phyloP scores from a whole-genome alignment of 2,329 filamentous ascomycete species.

The Phyllachora maydis region DNA sequence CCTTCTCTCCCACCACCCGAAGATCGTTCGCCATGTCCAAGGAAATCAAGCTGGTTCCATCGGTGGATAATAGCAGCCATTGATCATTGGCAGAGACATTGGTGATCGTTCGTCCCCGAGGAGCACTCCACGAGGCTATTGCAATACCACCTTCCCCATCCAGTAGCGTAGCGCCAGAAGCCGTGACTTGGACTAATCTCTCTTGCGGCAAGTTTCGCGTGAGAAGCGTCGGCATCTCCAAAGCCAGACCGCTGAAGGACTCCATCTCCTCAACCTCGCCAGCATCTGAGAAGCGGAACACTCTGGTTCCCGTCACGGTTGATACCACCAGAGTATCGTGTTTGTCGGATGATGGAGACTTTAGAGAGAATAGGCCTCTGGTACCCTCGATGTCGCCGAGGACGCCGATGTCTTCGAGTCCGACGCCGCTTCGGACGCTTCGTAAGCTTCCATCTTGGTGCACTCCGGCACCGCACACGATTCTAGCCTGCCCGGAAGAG shows the following conservation, averaged over 20 bases:
- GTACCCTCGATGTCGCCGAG: slow-evolving; percentile 61
- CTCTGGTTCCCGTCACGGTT: slow-evolving; percentile 63
- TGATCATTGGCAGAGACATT: slow-evolving; percentile 55
- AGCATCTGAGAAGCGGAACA: slow-evolving; percentile 54
- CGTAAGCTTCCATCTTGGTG: slow-evolving; percentile 75
- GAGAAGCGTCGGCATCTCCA: slow-evolving; percentile 54
- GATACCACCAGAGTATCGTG: slow-evolving; percentile 61
- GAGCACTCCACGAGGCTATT: slow-evolving; percentile 38
- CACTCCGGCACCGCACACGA: slow-evolving; percentile 82
- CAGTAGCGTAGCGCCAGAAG: slow-evolving; percentile 36
- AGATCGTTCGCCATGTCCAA: slow-evolving; percentile 42
- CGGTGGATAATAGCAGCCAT: slow-evolving; percentile 52
- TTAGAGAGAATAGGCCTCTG: slow-evolving; percentile 51
- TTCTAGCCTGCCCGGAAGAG: slow-evolving; percentile 80
- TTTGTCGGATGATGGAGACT: slow-evolving; percentile 22
- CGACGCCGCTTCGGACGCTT: slow-evolving; percentile 84
- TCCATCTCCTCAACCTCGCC: slow-evolving; percentile 77
- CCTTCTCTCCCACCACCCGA: slow-evolving; percentile 32
- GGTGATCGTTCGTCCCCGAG: slow-evolving; percentile 40
- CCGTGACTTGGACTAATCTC: slow-evolving; percentile 58
- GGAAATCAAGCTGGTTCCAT: slow-evolving; percentile 52
- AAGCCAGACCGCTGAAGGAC: slow-evolving; percentile 46
- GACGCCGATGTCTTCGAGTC: slow-evolving; percentile 69
- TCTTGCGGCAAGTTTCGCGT: slow-evolving; percentile 42
- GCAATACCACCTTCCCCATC: slow-evolving; percentile 34